phyloP scores from a whole-genome alignment of 371 early-diverging fungal species.

The Mucor plumbeus region DNA sequence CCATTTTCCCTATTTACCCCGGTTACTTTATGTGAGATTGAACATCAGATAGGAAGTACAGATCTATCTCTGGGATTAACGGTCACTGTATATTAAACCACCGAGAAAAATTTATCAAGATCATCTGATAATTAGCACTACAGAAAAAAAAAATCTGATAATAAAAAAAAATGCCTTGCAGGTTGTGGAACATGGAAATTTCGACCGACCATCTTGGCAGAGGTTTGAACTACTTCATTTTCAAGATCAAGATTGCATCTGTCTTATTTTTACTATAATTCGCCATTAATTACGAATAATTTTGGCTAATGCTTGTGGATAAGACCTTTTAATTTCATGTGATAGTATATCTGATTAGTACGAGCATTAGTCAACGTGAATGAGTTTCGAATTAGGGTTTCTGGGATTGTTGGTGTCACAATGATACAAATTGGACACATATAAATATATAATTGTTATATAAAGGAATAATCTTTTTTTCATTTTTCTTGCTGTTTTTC shows the following conservation, averaged over 20 bases:
- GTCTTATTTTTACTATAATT: not conserved
- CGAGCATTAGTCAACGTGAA: not conserved
- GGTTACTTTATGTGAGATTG: too few relatives aligned
- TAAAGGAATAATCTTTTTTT: not conserved
- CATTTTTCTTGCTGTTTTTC: not conserved
- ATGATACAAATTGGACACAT: not conserved
- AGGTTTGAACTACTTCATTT: not conserved
- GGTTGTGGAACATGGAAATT: not conserved
- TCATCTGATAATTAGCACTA: constrained; percentile 11
- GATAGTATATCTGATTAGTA: too few relatives aligned
- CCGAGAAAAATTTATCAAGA: not conserved
- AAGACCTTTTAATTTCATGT: too few relatives aligned
- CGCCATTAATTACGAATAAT: not conserved
- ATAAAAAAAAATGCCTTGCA: not conserved
- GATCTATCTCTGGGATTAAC: too few relatives aligned
- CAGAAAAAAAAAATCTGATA: constrained; percentile 1
- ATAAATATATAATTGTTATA: too few relatives aligned
- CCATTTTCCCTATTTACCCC: too few relatives aligned
- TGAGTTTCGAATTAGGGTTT: constrained; percentile 5
- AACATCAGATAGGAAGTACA: too few relatives aligned
- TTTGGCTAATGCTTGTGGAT: too few relatives aligned
- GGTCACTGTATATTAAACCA: too few relatives aligned
- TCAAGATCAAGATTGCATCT: not conserved
- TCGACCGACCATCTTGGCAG: not conserved
- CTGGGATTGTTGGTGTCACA: not conserved